Base-by-base conservation (phyloP, 31 red algal genomes). In the Porphyra umbilicalis region DNA sequence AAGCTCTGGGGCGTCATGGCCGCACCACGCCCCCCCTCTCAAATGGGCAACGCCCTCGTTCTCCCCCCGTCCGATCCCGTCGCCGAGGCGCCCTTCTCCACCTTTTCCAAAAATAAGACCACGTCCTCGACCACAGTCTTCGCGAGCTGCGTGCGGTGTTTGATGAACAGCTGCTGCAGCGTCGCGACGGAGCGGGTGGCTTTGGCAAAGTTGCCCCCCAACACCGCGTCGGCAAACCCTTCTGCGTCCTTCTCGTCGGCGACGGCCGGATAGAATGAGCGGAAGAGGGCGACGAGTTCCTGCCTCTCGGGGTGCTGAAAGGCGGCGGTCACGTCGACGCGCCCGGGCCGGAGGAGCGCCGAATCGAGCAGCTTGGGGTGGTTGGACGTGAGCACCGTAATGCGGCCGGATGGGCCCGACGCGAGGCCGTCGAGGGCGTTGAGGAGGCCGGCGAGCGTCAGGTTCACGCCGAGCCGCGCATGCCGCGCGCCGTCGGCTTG, bases 301-400 rank as follows among this genome's bases (percentile, higher is more conserved):
- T 82, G n/a, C 32, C 82, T 31, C 3, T 30, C 75, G 6, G 88
- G 88, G 13, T 20, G 14, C 4, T 14, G 32, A 33, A 90, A 86
- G 1, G 38, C 36, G 81, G 84, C 71, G 6, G 36, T 79, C 29
- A 71, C 76, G 79, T 93, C 91, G 6, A 93, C 83, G 14, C 91
- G 82, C 0, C 91, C 86, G 44, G 82, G 74, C 9, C 91, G 86
- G 15, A 93, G 80, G 35, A 93, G 83, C 42, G 91, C 91, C 35
- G 35, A 36, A 78, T 93, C 82, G 11, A 93, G 82, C 78, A 32
- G 30, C 31, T 85, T 78, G 25, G 40, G 31, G 44, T 93, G 86
- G 40, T 93, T 93, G 10, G 91, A 84, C 18, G 91, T 93, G 86
- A 93, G 83, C 16, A 89, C 40, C 25, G 84, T 86, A 2, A 93